Conservation (phyloP, 2,329 filamentous ascomycete genomes). For the Tolypocladium ovalisporum region DNA sequence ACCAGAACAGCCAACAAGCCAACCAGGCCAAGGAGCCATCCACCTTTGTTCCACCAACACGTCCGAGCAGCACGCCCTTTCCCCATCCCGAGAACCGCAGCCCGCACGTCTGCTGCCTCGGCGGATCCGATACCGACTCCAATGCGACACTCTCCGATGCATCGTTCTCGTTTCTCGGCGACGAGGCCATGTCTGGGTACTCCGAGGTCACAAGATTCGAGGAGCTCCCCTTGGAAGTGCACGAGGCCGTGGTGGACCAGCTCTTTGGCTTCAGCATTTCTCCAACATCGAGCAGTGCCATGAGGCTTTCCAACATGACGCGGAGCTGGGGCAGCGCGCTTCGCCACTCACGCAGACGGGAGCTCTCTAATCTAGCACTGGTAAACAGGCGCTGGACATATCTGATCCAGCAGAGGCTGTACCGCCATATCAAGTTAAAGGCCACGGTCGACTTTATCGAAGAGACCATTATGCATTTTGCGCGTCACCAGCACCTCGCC, state of each 20-base stretch:
- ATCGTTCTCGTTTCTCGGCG: conserved; percentile 7
- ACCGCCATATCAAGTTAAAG: conserved; percentile 66
- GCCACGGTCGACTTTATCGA: conserved; percentile 53
- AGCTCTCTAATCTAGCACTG: conserved; percentile 55
- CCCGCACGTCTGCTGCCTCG: conserved; percentile 16
- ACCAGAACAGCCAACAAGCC: conserved; percentile 39
- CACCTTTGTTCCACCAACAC: conserved; percentile 23
- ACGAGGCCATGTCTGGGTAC: conserved; percentile 8
- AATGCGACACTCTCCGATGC: conserved; percentile 4
- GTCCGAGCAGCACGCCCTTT: conserved; percentile 51
- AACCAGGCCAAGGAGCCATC: conserved; percentile 31
- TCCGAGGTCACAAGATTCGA: conserved; percentile 26
- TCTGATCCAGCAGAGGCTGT: conserved; percentile 61
- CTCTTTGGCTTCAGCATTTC: conserved; percentile 59
- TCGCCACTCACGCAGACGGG: conserved; percentile 55
- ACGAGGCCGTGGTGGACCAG: conserved; percentile 61
- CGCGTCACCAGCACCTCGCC: conserved; percentile 45
- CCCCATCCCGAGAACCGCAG: conserved; percentile 39
- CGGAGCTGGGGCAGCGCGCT: conserved; percentile 54
- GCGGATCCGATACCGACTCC: conserved; percentile 11
- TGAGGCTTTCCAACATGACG: conserved; percentile 40
- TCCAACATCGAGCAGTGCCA: conserved; percentile 43
- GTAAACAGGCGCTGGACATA: conserved; percentile 53
- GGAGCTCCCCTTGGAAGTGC: conserved; percentile 57
- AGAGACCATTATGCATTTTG: conserved; percentile 51